These are phyloP conservation scores for Tinospora cordifolia DNA, from an alignment of 164 flowering plant species.

Conservation along the genomic window DNA sequence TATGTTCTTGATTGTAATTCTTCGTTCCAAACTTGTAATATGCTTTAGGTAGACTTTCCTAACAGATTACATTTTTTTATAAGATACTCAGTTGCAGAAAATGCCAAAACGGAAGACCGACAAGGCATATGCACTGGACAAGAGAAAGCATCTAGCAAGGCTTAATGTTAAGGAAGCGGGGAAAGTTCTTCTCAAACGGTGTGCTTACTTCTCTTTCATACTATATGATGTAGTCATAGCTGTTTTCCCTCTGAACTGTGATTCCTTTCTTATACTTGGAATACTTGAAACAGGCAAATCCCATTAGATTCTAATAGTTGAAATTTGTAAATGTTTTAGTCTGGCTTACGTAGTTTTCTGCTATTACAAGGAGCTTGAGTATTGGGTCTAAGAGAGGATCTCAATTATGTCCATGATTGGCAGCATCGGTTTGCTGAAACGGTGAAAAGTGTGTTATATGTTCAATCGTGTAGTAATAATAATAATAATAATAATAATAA, in stretches of 20 bases:
- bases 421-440: neutral
- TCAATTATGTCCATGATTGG: neutral
- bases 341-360: neutral
- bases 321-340: neutral
- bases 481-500: no score
- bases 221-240: neutral
- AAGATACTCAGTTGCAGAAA: constrained; percentile 96
- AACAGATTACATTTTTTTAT: constrained; percentile 31
- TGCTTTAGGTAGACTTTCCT: neutral
- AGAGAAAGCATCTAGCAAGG: constrained; percentile 82
- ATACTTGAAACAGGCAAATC: no score
- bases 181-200: constrained; percentile 82
- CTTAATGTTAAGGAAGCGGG: constrained; percentile 66
- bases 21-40: no score
- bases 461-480: no score
- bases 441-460: no score
- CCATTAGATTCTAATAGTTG: no score
- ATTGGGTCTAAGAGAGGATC: neutral
- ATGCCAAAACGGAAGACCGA: constrained; percentile 95
- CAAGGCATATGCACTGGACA: constrained; percentile 76
- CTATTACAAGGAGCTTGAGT: neutral
- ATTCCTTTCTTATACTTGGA: neutral
- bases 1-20: no score
- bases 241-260: neutral
- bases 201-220: constrained; percentile 8